Conservation (phyloP, 2,329 filamentous ascomycete species). For the Monosporascus sp. region DNA sequence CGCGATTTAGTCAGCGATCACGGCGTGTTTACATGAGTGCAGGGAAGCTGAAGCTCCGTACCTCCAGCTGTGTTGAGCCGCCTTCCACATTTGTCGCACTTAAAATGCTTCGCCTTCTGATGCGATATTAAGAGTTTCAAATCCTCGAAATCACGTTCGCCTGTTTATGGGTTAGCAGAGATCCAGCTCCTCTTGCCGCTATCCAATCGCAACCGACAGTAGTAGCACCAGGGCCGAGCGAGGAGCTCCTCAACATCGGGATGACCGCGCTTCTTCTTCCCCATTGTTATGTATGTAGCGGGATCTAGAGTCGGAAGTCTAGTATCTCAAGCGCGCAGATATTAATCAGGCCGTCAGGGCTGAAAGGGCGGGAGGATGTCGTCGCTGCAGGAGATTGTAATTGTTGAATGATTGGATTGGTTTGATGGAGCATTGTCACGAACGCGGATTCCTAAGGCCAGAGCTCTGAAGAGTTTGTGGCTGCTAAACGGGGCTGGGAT, state of each 20-base stretch:
- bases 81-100: slow-evolving; percentile 85
- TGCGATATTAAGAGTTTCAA: slow-evolving; percentile 93
- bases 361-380: neutral
- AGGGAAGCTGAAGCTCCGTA: slow-evolving; percentile 35
- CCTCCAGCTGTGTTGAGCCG: slow-evolving; percentile 92
- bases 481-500: too few relatives aligned
- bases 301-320: too few relatives aligned
- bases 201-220: slow-evolving; percentile 53
- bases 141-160: slow-evolving; percentile 96
- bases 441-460: slow-evolving; percentile 1
- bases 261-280: slow-evolving; percentile 84
- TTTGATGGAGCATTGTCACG: neutral
- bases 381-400: neutral
- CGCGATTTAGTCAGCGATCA: slow-evolving; percentile 6
- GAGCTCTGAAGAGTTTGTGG: neutral
- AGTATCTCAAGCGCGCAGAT: neutral
- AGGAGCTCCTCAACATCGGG: slow-evolving; percentile 86
- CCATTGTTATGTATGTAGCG: slow-evolving; percentile 49
- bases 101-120: slow-evolving; percentile 99
- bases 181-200: neutral
- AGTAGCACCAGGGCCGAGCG: slow-evolving; percentile 91
- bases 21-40: neutral
- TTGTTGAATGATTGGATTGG: too few relatives aligned
- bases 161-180: slow-evolving; percentile 32
- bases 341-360: neutral